Base-by-base conservation (phyloP, 257 asterid genomes). In the Striga asiatica region DNA sequence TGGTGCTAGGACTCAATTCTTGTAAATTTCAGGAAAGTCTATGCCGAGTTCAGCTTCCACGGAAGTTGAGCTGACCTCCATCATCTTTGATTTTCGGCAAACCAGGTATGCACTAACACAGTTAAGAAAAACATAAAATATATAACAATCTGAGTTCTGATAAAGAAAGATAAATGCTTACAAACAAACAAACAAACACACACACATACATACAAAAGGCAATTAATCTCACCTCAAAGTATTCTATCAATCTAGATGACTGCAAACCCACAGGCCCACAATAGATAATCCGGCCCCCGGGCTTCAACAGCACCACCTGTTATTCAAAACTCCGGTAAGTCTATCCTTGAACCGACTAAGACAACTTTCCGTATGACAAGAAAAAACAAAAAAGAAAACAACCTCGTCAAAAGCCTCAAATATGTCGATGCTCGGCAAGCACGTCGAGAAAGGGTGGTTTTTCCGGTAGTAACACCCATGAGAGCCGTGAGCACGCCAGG, bases 151-250 rank as follows among this genome's bases (percentile, higher is more conserved):
- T 32, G 2, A 2, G 38, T 32, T n/a, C n/a, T n/a, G n/a, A 32
- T 32, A 32, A 6, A 32, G 43, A 13, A 37, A 37, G 8, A 29
- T 29, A 5, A 7, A 29, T 29, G 8, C 23, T 56, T 20, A 46
- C 8, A 21, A n/a, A n/a, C n/a, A n/a, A n/a, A n/a, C n/a, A n/a
- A n/a, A n/a, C n/a, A n/a, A n/a, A n/a, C n/a, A n/a, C n/a, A n/a
- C n/a, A n/a, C n/a, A n/a, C n/a, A n/a, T n/a, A n/a, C n/a, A n/a
- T n/a, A n/a, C n/a, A n/a, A n/a, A n/a, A n/a, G n/a, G n/a, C n/a
- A n/a, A n/a, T n/a, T n/a, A n/a, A n/a, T n/a, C 12, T 48, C 68
- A 81, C 89, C 89, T 81, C 89, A 68, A 81, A 81, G 66, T 81
- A 81, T 58, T 73, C 69, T 23, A 81, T 72, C 37, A 81, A 58